Evolutionary conservation across 352 stramenopile genomes (phyloP).

Genomic region (Phytophthora parvispora): DNA sequence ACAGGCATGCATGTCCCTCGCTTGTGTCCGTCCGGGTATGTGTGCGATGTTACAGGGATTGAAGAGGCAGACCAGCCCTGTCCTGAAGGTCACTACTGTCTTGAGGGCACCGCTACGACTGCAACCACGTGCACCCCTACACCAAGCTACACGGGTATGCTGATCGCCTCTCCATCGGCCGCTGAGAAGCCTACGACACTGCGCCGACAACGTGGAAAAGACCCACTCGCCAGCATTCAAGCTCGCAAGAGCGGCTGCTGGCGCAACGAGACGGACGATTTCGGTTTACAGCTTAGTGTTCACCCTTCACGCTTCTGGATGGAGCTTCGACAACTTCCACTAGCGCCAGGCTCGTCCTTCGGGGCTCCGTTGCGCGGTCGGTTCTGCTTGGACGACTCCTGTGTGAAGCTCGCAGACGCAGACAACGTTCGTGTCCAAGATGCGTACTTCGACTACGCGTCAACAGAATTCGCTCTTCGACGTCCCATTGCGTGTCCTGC

Average conservation of each 20-base stretch:
- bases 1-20: constrained; percentile 93
- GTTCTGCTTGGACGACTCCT: constrained; percentile 96
- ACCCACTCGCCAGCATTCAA: constrained; percentile 55
- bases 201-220: constrained; percentile 37
- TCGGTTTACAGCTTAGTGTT: constrained; percentile 93
- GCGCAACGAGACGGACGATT: constrained; percentile 96
- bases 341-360: constrained; percentile 73
- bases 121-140: constrained; percentile 87
- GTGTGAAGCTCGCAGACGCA: constrained; percentile 85
- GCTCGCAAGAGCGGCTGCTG: constrained; percentile 92
- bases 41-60: constrained; percentile 97
- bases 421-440: constrained; percentile 84
- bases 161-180: constrained; percentile 42
- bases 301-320: constrained; percentile 94
- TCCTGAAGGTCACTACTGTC: constrained; percentile 96
- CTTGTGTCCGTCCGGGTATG: constrained; percentile 95
- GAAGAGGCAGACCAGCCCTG: constrained; percentile 94
- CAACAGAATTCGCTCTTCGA: constrained; percentile 76
- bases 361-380: constrained; percentile 91
- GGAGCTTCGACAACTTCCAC: constrained; percentile 92
- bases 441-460: constrained; percentile 89
- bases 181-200: constrained; percentile 52
- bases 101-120: constrained; percentile 96
- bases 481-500: constrained; percentile 89
- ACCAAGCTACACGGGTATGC: constrained; percentile 47